Conservation (phyloP, 2,329 filamentous ascomycete genomes). For the Arthrobotrys musiformis region DNA sequence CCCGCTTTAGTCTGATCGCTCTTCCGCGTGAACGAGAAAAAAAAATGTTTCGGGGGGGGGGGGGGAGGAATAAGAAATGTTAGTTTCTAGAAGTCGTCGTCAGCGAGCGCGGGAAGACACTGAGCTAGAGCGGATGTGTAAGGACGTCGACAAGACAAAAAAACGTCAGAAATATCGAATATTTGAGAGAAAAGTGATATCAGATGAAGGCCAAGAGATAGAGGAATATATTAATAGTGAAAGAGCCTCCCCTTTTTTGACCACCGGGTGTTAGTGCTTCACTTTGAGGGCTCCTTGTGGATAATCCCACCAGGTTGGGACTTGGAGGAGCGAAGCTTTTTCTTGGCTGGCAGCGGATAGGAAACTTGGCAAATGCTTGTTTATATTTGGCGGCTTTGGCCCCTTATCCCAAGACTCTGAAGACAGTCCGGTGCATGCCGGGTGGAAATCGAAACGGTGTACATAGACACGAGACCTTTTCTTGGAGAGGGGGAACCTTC, state of each 20-base stretch:
- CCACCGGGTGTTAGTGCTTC: constrained; percentile 2
- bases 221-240: constrained; percentile 30
- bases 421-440: constrained; percentile 22
- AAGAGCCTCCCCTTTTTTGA: constrained; percentile 32
- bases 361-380: constrained; percentile 56
- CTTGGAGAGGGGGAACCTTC: background rate
- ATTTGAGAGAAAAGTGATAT: constrained; percentile 18
- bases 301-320: constrained; percentile 39
- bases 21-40: background rate
- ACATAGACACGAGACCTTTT: constrained; percentile 12
- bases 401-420: constrained; percentile 37
- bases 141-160: constrained; percentile 1
- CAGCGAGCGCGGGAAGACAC: constrained; percentile 12
- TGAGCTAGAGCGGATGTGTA: constrained; percentile 16
- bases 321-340: constrained; percentile 54
- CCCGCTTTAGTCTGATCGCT: constrained; percentile 3
- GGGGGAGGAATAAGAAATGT: constrained; percentile 7
- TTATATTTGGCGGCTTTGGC: constrained; percentile 51
- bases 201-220: constrained; percentile 42
- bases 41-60: constrained; percentile 4
- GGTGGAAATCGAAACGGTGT: background rate
- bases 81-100: constrained; percentile 36
- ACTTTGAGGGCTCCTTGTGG: constrained; percentile 13
- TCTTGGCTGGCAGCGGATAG: constrained; percentile 56
- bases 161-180: background rate